These are phyloP conservation scores for Fusarium torreyae DNA, from an alignment of 2,329 filamentous ascomycete species.

Conservation along the genomic window DNA sequence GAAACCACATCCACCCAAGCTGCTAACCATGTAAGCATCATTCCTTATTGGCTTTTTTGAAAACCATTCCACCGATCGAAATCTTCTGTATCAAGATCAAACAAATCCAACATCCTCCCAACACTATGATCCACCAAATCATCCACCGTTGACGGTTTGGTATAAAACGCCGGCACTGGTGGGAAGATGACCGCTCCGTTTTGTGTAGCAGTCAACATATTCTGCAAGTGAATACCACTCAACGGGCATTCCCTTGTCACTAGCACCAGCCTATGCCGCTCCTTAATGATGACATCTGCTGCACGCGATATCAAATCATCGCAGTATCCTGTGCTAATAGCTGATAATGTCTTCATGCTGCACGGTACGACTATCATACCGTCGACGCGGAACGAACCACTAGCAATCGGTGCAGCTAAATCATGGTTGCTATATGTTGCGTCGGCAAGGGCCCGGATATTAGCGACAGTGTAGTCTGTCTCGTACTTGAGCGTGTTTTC, in stretches of 20 bases:
- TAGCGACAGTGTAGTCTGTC: constrained; percentile 55
- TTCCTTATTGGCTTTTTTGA: too few relatives aligned
- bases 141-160: neutral
- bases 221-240: constrained; percentile 13
- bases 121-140: constrained; percentile 10
- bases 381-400: constrained; percentile 2
- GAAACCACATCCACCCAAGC: too few relatives aligned
- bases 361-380: constrained; percentile 10
- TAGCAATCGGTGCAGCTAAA: constrained; percentile 54
- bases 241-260: constrained; percentile 1
- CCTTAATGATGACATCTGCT: constrained; percentile 6
- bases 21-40: too few relatives aligned
- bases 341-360: constrained; percentile 2
- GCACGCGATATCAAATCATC: neutral
- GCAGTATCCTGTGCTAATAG: constrained; percentile 4
- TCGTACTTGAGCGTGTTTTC: constrained; percentile 63
- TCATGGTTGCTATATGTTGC: constrained; percentile 58
- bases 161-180: constrained; percentile 8
- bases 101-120: constrained; percentile 18
- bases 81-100: constrained; percentile 2
- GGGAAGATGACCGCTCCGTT: constrained; percentile 6
- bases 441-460: constrained; percentile 57
- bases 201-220: constrained; percentile 1
- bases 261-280: neutral
- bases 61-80: constrained; percentile 2